These are phyloP conservation scores for Apiospora malaysiana DNA, from an alignment of 2,329 filamentous ascomycete genomes.

Conservation along the genomic window DNA sequence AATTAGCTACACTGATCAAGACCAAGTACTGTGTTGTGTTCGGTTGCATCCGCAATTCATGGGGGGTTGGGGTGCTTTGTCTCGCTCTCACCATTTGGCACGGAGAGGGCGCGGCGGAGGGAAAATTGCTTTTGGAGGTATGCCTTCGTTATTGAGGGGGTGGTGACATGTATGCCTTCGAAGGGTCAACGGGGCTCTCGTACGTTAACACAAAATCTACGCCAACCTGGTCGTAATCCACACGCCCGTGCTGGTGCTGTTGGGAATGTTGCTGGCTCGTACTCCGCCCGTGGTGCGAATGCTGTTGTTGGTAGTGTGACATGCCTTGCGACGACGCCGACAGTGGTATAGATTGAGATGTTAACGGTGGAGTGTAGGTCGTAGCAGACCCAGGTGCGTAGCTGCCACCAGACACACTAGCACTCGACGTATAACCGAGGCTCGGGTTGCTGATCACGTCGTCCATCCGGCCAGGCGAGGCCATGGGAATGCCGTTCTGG, in stretches of 20 bases:
- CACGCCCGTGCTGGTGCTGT: constrained; percentile 44
- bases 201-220: constrained; percentile 94
- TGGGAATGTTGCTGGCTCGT: constrained; percentile 28
- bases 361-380: constrained; percentile 55
- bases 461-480: constrained; percentile 42
- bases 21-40: constrained; percentile 22
- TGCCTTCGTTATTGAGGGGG: constrained; percentile 56
- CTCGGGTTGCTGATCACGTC: constrained; percentile 54
- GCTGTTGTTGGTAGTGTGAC: constrained; percentile 29
- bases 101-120: neutral
- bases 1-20: constrained; percentile 48
- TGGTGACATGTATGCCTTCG: constrained; percentile 70
- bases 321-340: constrained; percentile 38
- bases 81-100: constrained; percentile 25
- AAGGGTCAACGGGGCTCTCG: constrained; percentile 60
- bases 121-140: neutral
- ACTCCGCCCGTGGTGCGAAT: constrained; percentile 37
- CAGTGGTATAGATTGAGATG: constrained; percentile 51
- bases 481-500: constrained; percentile 56
- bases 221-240: constrained; percentile 82
- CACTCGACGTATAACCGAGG: constrained; percentile 55
- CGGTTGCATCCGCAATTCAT: constrained; percentile 24
- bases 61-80: constrained; percentile 26
- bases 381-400: constrained; percentile 57
- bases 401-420: constrained; percentile 65